Evolutionary conservation across 2,329 filamentous ascomycete species (phyloP), one percentile per base, ranked within the genome.

Genomic region (Aureobasidium leucospermi): DNA sequence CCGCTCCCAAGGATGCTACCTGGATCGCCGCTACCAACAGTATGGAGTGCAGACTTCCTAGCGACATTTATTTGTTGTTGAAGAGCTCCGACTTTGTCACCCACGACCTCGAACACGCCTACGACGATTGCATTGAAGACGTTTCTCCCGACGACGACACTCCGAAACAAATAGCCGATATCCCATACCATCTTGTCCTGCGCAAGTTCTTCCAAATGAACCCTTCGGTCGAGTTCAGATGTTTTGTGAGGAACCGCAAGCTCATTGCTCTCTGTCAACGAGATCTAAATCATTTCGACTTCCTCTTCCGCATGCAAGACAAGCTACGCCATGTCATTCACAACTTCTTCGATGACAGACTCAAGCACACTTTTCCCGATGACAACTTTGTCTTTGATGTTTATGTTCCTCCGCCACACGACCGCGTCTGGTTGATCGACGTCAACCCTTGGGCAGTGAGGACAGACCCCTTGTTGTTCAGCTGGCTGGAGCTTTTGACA

Each of bases 21-120:
- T 96, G 91, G 88, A 96, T 99, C 73, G 74, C 86, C 74, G 75
- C 82, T 71, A 93, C 80, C 74, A 99, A 99, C 73, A 95, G 89
- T 48, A 88, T 96, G 76, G 90, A 96, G 73, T 99, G 94, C 74
- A 86, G 85, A 4, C 85, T 85, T 0, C 85, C 94, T 2, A 95
- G 94, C 71, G 94, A 99, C 68, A 84, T 99, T 46, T 99, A 97
- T 70, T 81, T 97, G 15, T 81, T 99, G 1, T 81, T 99, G 13
- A 99, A 99, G 76, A 92, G 88, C 68, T 96, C 91, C 29, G 92
- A 92, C 68, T 97, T 99, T 69, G 81, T 97, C 62, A 96, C 89
- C 4, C 92, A 97, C 72, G 94, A 99, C 70, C 79, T 99, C 6
- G 89, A 95, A 68, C 90, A 96, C 70, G 90, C 91, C 1, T 97